Evolutionary conservation across 2,329 filamentous ascomycete species (phyloP), one percentile per base, ranked within the genome.

Genomic region (Sporothrix brunneoviolacea): DNA sequence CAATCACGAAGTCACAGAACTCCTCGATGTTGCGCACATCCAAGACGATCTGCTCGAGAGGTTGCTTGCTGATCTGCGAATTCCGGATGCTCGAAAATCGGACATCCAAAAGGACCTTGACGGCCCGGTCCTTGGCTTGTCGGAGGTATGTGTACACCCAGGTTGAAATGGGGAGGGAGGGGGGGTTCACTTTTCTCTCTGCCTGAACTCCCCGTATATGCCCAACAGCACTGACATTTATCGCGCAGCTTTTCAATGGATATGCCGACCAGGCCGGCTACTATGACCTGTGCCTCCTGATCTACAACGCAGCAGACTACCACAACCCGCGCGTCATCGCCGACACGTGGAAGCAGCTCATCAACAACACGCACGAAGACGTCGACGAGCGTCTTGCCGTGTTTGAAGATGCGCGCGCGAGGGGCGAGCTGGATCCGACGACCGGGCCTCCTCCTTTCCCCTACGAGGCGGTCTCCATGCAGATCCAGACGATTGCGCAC

Each of bases 1-100:
- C 24, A 80, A 91, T 51, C 88, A 95, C 60, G 83, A 89, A 55
- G 86, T 96, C 21, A 83, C 83, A 3, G 90, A 93, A 58, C 75
- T 94, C 39, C 80, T 98, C 9, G 93, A 98, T 60, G 82, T 97
- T 44, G 91, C 91, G 13, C 91, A 93, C 61, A 93, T 98, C 48
- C 93, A 98, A 65, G 88, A 95, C 62, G 93, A 98, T 60, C 69
- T 97, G 37, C 68, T 97, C 21, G 85, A 90, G 63, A 79, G 88
- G 40, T 71, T 98, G 47, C 81, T 77, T 62, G 76, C 77, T 9
- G 93, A 98, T 57, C 64, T 72, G 1, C 81, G 93, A 38, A 77
- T 96, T 33, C 70, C 75, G 12, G 68, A 73, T 0, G 80, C 84
- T 43, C 79, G 81, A 38, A 81, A 79, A 60, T 68, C 71, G 1